A percentile compares a stretch with the other conserved stretches of the same genome.
Conservation (phyloP, 2,329 filamentous ascomycete genomes). For the Nemania sp. region DNA sequence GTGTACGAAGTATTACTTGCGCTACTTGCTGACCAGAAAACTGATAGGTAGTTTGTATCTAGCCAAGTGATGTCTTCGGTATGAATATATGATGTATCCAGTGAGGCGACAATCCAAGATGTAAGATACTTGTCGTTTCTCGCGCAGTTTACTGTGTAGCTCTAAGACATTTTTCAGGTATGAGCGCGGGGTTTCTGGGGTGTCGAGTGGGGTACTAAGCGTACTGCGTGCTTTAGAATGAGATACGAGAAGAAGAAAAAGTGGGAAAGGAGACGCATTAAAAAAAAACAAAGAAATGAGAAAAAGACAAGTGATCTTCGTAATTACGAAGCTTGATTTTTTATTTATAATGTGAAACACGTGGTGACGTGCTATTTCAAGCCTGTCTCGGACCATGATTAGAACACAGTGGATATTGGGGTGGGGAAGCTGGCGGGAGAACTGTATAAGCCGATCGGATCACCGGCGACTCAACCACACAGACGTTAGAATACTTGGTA, state of each 20-base stretch:
- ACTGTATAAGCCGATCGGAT: neutral
- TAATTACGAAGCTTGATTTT: neutral
- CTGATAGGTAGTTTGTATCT: slow-evolving; percentile 5
- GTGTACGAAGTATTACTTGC: neutral
- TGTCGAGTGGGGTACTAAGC: too few relatives aligned
- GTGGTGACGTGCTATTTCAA: slow-evolving; percentile 17
- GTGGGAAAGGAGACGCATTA: neutral
- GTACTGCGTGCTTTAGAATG: too few relatives aligned
- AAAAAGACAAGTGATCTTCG: slow-evolving; percentile 10
- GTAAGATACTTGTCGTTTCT: too few relatives aligned
- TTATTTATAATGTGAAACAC: slow-evolving; percentile 17
- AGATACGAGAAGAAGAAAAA: neutral
- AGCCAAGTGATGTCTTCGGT: too few relatives aligned
- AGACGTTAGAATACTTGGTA: too few relatives aligned
- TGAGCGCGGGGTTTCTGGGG: too few relatives aligned
- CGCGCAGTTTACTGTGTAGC: too few relatives aligned
- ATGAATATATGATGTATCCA: neutral
- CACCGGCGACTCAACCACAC: neutral
- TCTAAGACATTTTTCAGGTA: too few relatives aligned
- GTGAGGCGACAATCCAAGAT: neutral
- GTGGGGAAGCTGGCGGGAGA: neutral
- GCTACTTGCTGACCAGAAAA: neutral
- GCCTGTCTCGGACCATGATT: slow-evolving; percentile 11
- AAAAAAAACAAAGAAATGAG: neutral
- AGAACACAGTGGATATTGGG: neutral